Conservation (phyloP, 306 rosid species). For the Cucumis sativus region Cucumber_9930_V3 NC_026661.2:19501001-19501500, state of each 20-base stretch:
- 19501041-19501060: no score
- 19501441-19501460: conserved; percentile 74
- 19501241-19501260: background rate
- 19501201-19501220: background rate
- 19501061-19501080: no score
- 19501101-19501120: background rate
- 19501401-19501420: conserved; percentile 56
- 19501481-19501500: conserved; percentile 47
- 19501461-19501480: conserved; percentile 99
- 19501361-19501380: conserved; percentile 96
- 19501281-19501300: background rate
- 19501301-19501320: background rate
- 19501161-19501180: background rate
- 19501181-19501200: background rate
- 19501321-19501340: background rate
- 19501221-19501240: background rate
- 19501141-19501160: background rate
- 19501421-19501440: conserved; percentile 87
- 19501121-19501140: background rate
- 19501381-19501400: conserved; percentile 80
- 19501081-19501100: background rate
- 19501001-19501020: no score
- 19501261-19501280: background rate
- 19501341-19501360: conserved; percentile 8
- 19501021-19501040: no score